Evolutionary conservation across 1,139 yeast genomes (phyloP), one percentile per base, ranked within the genome.

Genomic region (Geotrichum restrictum): DNA sequence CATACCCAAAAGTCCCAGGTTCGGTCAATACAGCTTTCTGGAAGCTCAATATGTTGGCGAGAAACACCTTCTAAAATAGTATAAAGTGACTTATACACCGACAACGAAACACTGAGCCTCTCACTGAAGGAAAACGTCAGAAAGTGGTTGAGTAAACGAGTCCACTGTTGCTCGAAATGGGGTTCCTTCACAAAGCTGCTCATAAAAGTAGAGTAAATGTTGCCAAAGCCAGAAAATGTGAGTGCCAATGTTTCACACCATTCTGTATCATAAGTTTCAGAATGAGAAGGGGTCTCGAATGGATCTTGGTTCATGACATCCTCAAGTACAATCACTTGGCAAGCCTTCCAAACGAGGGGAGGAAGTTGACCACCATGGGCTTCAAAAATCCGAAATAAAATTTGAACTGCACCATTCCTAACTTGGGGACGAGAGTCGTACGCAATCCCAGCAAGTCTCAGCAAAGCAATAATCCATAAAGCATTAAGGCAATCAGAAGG

Each of bases 371-470:
- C 64, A 0, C 93, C 88, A 66, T 87, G 93, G 1, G 91, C 82
- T 52, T 88, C 95, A 55, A 89, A 76, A 40, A 91, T 84, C 60
- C 91, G 82, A 68, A 88, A 88, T 60, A 89, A 81, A 0, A 96
- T 91, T 64, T 88, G 95, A 29, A 88, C 79, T 0, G 96, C 83
- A 1, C 96, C 96, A 63, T 88, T 88, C 58, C 95, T 76, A 0
- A 91, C 96, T 60, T 88, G 95, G 0, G 85, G 79, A 53, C 96
- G 76, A 1, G 74, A 60, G 60, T 87, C 94, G 31, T 71, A 65
- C 0, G 89, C 78, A 29, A 88, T 76, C 24, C 75, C 75, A 0
- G 89, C 82, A 40, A 91, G 69, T 38, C 81, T 75, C 8, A 77
- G 74, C 44, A 88, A 68, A 34, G 87, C 71, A 59, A 85, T 83